phyloP scores from a whole-genome alignment of 202 grass and related monocot species.

The Schoenoplectus tabernaemontani region DNA sequence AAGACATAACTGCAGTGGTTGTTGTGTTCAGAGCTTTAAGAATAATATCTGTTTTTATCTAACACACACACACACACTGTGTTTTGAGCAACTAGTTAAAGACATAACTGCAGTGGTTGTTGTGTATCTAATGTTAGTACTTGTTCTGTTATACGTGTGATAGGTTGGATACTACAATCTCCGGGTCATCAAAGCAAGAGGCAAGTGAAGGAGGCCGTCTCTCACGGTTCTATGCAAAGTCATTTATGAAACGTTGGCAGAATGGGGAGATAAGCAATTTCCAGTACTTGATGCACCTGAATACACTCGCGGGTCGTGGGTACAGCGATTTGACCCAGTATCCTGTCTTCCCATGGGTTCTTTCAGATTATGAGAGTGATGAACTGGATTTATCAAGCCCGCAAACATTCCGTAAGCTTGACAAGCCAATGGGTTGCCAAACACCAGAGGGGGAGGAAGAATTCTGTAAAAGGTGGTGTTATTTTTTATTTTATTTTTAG shows the following conservation, averaged over 20 bases:
- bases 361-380: conserved; percentile 91
- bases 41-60: neutral
- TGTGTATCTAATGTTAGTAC: neutral
- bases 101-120: neutral
- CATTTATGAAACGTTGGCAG: conserved; percentile 97
- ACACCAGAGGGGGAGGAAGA: conserved; percentile 85
- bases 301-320: conserved; percentile 92
- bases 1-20: neutral
- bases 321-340: conserved; percentile 99
- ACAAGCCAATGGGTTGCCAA: conserved; percentile 99
- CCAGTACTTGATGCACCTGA: conserved; percentile 98
- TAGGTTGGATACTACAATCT: conserved; percentile 99
- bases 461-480: conserved; percentile 72
- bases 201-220: conserved; percentile 81
- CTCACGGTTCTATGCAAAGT: conserved; percentile 79
- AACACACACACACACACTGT: no score
- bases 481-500: neutral
- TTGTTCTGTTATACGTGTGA: neutral
- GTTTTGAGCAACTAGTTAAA: neutral
- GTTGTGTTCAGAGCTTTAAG: neutral
- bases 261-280: conserved; percentile 99
- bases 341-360: conserved; percentile 99
- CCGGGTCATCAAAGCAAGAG: conserved; percentile 85
- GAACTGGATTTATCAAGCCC: conserved; percentile 73
- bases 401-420: conserved; percentile 80